Percentiles rank a stretch among this genome's conserved stretches.
phyloP scores from a whole-genome alignment of 495 filamentous ascomycete genomes.

The Tuber aestivum region DNA sequence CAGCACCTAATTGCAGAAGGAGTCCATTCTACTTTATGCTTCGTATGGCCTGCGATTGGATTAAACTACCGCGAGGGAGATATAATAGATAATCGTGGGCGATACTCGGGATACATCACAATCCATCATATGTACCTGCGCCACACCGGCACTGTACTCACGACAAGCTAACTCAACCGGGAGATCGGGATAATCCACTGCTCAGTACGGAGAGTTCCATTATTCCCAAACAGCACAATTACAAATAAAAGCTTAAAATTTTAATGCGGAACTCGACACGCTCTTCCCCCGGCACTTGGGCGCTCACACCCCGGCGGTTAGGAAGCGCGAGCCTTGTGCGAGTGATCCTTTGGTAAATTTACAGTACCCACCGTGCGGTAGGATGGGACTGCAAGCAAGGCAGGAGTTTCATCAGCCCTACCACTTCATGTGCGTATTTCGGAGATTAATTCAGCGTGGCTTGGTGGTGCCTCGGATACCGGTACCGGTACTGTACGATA shows the following conservation, averaged over 20 bases:
- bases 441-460: background rate
- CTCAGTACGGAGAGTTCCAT: no score
- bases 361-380: background rate
- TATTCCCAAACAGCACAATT: background rate
- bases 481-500: no score
- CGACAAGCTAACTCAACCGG: background rate
- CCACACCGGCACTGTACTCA: background rate
- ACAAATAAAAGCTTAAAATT: background rate
- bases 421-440: background rate
- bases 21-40: background rate
- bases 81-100: background rate
- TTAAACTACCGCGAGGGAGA: background rate
- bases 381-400: background rate
- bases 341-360: background rate
- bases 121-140: background rate
- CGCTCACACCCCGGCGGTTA: background rate
- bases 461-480: background rate
- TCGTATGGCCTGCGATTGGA: background rate
- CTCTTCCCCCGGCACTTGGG: background rate
- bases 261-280: background rate
- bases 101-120: background rate
- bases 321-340: background rate
- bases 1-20: background rate
- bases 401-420: background rate
- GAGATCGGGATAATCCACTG: background rate